Base-by-base conservation (phyloP, 768 basidiomycete genomes). In the Boletus speciosus region DNA sequence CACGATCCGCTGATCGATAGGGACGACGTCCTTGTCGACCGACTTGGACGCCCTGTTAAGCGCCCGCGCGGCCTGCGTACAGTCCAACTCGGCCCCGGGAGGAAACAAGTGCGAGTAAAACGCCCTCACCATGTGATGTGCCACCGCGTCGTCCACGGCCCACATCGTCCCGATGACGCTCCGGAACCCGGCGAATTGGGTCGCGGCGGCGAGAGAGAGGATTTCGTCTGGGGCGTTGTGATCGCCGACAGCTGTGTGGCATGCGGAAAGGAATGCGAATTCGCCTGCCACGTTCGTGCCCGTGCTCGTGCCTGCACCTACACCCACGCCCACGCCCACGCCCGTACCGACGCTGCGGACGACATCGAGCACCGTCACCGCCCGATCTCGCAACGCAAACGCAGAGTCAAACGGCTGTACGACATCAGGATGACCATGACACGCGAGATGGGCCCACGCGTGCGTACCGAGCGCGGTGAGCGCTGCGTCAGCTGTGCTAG, bases 141-240 rank as follows among this genome's bases (percentile, higher is more conserved):
- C 66, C 61, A 62, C 65, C 35, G 5, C 43, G 5, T 69, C 68
- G 40, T 67, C 66, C 34, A 67, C 68, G 3, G 65, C 61, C 71
- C 72, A 71, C 59, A 71, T 59, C 29, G 73, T 72, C 34, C 70
- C 72, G 5, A 74, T 61, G 16, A 73, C 73, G 32, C 70, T 61
- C 23, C 68, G 50, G 43, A 72, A 74, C 1, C 72, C 72, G 1
- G 61, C 54, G 42, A 73, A 73, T 32, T 70, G 72, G 61, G 74
- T 61, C 21, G 65, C 73, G 2, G 71, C 62, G 1, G 72, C 72
- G 7, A 74, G 70, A 31, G 72, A 68, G 4, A 74, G 57, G 11
- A 64, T 55, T 51, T 74, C 73, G 50, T 74, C 70, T 0, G 70
- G 66, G 5, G 66, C 62, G 0, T 53, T 16, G 3, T 45, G 51